Evolutionary conservation across 1,284 basidiomycete species (phyloP).

Genomic region (Irpex sp.): DNA sequence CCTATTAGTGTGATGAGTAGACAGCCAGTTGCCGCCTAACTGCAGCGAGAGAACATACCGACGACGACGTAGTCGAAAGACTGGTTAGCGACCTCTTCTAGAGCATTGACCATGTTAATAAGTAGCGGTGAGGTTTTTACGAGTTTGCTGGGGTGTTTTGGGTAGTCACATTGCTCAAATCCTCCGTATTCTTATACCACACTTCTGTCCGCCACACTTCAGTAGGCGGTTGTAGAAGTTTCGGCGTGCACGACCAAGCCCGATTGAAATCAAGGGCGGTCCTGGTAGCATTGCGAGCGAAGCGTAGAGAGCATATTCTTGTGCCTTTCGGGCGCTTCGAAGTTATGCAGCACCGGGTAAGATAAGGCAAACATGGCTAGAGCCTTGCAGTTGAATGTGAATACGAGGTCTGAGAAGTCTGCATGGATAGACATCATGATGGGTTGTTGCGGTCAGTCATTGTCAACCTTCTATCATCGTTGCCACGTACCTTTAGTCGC

Average conservation of each 20-base stretch:
- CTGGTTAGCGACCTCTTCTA: conserved; percentile 20
- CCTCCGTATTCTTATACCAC: neutral
- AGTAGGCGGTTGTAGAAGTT: neutral
- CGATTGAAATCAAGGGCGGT: neutral
- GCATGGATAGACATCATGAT: neutral
- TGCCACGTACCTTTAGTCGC: neutral
- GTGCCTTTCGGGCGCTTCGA: neutral
- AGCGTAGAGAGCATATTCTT: neutral
- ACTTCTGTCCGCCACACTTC: neutral
- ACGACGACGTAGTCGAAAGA: conserved; percentile 26
- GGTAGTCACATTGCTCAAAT: neutral
- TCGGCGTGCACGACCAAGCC: neutral
- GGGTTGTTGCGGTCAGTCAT: neutral
- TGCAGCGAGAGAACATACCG: conserved; percentile 14
- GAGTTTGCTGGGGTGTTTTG: neutral
- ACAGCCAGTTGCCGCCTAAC: conserved; percentile 11
- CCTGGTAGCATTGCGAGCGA: neutral
- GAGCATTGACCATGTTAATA: conserved; percentile 16
- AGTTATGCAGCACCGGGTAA: neutral
- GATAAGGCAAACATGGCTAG: neutral
- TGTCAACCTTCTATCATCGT: neutral
- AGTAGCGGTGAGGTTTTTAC: neutral
- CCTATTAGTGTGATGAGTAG: neutral
- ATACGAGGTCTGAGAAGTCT: neutral
- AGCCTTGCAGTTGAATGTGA: neutral